Base-by-base conservation (phyloP, 305 asterid species). In the Fraxinus albicans region DNA sequence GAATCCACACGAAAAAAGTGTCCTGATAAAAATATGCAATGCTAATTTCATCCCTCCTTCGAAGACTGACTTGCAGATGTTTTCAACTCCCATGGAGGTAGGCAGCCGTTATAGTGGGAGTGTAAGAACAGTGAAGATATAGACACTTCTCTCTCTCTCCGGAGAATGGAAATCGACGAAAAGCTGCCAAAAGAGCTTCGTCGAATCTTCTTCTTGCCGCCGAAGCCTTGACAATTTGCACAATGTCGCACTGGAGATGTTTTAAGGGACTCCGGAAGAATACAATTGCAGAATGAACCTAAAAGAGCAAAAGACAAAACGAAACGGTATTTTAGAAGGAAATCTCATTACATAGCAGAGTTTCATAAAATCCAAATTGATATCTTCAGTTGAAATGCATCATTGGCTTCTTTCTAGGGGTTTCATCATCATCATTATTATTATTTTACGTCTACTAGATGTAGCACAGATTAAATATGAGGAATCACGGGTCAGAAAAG, bases 261-360 rank as follows among this genome's bases (percentile, higher is more conserved):
- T 88, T 92, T 93, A 67, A 91, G 89, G 60, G 91, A 80, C 73
- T 90, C 93, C 8, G 97, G 99, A 29, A 93, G 91, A 79, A 95
- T 85, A 83, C 94, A 94, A 65, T 88, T 90, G 91, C 98, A 95
- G 80, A 86, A 77, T 8, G 97, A 94, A 55, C 98, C 99, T 95
- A 55, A 2, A 81, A 82, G 72, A 33, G 65, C 63, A 38, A n/a
- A 27, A 42, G 50, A 8, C 19, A 23, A 79, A 58, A 73, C n/a
- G 9, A 53, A 55, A 27, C 13, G 10, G 42, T 77, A 0, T n/a
- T 74, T 79, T 44, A 25, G 6, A 47, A 15, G 50, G 63, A 35
- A 31, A 69, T 44, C 38, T 67, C 40, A 31, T 31, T 50, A 21
- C 15, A 29, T 3, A 47, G 2, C 21, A 17, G 19, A 47, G 0